Evolutionary conservation across 2,329 filamentous ascomycete species (phyloP).

Genomic region (Pseudocercospora macadamiae): DNA sequence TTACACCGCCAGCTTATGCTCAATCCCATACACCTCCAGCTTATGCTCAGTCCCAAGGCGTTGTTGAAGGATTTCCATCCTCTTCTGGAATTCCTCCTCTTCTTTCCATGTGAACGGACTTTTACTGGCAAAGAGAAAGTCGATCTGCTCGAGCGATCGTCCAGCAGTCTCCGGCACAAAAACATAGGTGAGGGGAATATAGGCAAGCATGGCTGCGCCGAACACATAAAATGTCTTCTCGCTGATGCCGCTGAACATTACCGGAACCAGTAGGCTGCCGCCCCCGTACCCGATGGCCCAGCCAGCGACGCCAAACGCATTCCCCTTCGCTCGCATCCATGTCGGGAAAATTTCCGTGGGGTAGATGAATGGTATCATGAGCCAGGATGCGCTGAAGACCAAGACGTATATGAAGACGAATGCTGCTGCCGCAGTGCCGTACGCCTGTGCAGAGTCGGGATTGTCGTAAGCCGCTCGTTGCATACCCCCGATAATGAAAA

Average conservation of each 20-base stretch:
- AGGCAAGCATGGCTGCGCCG: slow-evolving; percentile 50
- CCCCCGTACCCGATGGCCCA: slow-evolving; percentile 29
- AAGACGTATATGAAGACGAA: slow-evolving; percentile 28
- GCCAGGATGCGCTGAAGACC: slow-evolving; percentile 38
- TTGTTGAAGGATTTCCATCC: slow-evolving; percentile 24
- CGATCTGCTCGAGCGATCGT: slow-evolving; percentile 31
- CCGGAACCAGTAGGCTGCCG: slow-evolving; percentile 25
- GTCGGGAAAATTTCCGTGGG: slow-evolving; percentile 22
- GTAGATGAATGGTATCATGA: slow-evolving; percentile 35
- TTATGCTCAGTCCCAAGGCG: background rate
- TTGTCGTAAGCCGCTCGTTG: slow-evolving; percentile 10
- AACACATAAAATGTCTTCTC: slow-evolving; percentile 47
- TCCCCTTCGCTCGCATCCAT: slow-evolving; percentile 19
- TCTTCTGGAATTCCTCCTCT: slow-evolving; percentile 3
- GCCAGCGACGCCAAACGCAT: slow-evolving; percentile 22
- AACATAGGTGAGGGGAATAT: slow-evolving; percentile 41
- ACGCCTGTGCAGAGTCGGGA: slow-evolving; percentile 22
- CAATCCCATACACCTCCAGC: too few relatives aligned
- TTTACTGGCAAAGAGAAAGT: slow-evolving; percentile 40
- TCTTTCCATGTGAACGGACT: slow-evolving; percentile 3
- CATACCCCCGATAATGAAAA: slow-evolving; percentile 36
- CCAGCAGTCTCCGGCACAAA: slow-evolving; percentile 50
- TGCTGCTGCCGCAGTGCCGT: slow-evolving; percentile 37
- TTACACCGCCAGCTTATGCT: too few relatives aligned
- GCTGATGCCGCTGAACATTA: slow-evolving; percentile 28